Evolutionary conservation across 1,139 yeast species (phyloP).

Genomic region (Lodderomyces elongisporus): DNA sequence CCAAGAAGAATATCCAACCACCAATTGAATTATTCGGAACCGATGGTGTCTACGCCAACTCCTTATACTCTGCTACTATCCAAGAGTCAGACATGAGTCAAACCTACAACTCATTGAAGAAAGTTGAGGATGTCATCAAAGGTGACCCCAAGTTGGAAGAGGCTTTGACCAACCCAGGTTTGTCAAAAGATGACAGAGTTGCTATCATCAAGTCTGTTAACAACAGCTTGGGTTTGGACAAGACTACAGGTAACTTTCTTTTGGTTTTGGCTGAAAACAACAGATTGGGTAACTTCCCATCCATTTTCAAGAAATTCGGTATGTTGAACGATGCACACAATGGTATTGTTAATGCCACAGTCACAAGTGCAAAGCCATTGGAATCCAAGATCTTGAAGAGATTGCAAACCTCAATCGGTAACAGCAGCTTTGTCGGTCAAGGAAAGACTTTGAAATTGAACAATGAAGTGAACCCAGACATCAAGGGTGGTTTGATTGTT

Average conservation of each 20-base stretch:
- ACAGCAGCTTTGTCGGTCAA: slow-evolving; percentile 75
- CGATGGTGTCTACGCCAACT: slow-evolving; percentile 96
- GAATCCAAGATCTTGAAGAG: slow-evolving; percentile 78
- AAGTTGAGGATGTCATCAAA: slow-evolving; percentile 52
- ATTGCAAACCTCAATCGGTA: slow-evolving; percentile 73
- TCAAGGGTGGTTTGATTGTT: slow-evolving; percentile 92
- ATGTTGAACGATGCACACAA: slow-evolving; percentile 81
- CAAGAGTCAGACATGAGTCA: slow-evolving; percentile 73
- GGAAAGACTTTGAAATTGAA: slow-evolving; percentile 82
- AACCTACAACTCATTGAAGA: slow-evolving; percentile 62
- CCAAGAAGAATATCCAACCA: slow-evolving; percentile 57
- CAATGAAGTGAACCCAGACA: slow-evolving; percentile 82
- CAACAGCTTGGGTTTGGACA: slow-evolving; percentile 58
- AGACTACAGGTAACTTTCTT: slow-evolving; percentile 75
- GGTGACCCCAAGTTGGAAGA: slow-evolving; percentile 60
- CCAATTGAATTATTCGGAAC: slow-evolving; percentile 94
- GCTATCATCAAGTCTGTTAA: slow-evolving; percentile 61
- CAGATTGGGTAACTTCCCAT: slow-evolving; percentile 69
- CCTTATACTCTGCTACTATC: slow-evolving; percentile 88
- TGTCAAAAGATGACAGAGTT: slow-evolving; percentile 70
- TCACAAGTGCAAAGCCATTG: slow-evolving; percentile 83
- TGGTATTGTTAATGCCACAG: slow-evolving; percentile 90
- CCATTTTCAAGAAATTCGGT: slow-evolving; percentile 67
- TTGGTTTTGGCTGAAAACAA: slow-evolving; percentile 89
- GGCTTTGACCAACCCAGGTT: slow-evolving; percentile 77